Conservation (phyloP, 2,329 filamentous ascomycete genomes). For the Alternaria arborescens region DNA sequence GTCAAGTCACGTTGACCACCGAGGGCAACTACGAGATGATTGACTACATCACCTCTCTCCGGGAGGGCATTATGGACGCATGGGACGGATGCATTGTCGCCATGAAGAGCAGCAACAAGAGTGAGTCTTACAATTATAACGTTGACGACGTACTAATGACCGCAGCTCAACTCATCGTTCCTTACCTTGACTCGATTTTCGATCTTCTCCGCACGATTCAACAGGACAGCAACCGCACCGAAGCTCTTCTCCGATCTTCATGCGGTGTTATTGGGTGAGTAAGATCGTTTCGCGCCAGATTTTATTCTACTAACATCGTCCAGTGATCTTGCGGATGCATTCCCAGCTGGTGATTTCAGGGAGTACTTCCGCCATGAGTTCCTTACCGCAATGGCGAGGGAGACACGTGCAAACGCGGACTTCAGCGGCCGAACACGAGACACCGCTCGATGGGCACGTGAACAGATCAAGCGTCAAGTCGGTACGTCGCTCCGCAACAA, state of each 20-base stretch:
- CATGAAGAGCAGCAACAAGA: slow-evolving; percentile 84
- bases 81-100: slow-evolving; percentile 97
- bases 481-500: slow-evolving; percentile 43
- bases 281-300: slow-evolving; percentile 10
- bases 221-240: slow-evolving; percentile 85
- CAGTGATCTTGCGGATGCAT: slow-evolving; percentile 93
- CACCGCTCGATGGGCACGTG: slow-evolving; percentile 95
- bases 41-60: slow-evolving; percentile 92
- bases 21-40: slow-evolving; percentile 94
- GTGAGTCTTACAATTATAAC: slow-evolving; percentile 57
- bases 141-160: slow-evolving; percentile 35
- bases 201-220: slow-evolving; percentile 82
- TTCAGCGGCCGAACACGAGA: slow-evolving; percentile 86
- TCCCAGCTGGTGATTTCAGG: slow-evolving; percentile 86
- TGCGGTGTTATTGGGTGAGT: slow-evolving; percentile 95
- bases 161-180: slow-evolving; percentile 73
- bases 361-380: slow-evolving; percentile 90
- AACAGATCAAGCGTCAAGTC: slow-evolving; percentile 94
- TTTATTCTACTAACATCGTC: slow-evolving; percentile 47
- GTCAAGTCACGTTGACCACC: slow-evolving; percentile 77
- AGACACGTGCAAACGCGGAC: slow-evolving; percentile 88
- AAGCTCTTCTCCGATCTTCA: slow-evolving; percentile 87
- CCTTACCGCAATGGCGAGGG: slow-evolving; percentile 88
- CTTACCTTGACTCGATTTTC: slow-evolving; percentile 86
- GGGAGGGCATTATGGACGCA: slow-evolving; percentile 98